Evolutionary conservation across 2,329 filamentous ascomycete genomes (phyloP).

Genomic region (Aspergillus phoenicis): DNA sequence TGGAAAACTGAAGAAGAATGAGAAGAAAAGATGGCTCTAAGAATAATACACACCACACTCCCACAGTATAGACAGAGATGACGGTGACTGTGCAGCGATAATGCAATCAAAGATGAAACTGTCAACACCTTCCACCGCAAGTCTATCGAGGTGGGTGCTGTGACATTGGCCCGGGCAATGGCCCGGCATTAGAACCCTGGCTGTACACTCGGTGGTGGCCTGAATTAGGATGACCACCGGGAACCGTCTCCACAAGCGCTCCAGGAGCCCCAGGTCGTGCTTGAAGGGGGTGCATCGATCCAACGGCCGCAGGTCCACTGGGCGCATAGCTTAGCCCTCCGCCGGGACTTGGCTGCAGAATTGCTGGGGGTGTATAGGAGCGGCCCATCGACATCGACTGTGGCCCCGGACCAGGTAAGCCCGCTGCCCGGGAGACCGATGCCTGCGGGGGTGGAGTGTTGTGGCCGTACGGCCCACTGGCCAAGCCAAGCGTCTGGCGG

Average conservation of each 20-base stretch:
- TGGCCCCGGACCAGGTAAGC: slow-evolving; percentile 27
- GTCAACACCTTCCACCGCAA: slow-evolving; percentile 2
- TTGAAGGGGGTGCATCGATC: slow-evolving; percentile 31
- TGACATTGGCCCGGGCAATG: slow-evolving; percentile 30
- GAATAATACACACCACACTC: neutral
- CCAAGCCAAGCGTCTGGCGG: slow-evolving; percentile 35
- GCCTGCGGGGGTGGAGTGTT: slow-evolving; percentile 39
- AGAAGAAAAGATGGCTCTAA: slow-evolving; percentile 1
- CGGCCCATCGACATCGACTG: slow-evolving; percentile 35
- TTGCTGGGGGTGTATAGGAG: slow-evolving; percentile 44
- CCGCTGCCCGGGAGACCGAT: slow-evolving; percentile 29
- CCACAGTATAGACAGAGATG: neutral
- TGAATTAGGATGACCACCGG: slow-evolving; percentile 21
- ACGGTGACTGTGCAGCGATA: neutral
- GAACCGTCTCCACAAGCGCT: slow-evolving; percentile 25
- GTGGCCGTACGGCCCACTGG: slow-evolving; percentile 35
- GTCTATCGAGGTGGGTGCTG: slow-evolving; percentile 32
- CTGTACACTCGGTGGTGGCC: slow-evolving; percentile 43
- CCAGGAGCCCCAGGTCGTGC: slow-evolving; percentile 31
- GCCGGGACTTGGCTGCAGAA: slow-evolving; percentile 32
- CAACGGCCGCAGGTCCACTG: slow-evolving; percentile 25
- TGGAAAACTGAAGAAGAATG: neutral
- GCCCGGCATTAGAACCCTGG: slow-evolving; percentile 36
- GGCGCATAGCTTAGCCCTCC: slow-evolving; percentile 35
- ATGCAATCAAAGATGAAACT: neutral